Conservation (phyloP, 176 grass and related monocot genomes). For the Chrysopogon serrulatus region DNA sequence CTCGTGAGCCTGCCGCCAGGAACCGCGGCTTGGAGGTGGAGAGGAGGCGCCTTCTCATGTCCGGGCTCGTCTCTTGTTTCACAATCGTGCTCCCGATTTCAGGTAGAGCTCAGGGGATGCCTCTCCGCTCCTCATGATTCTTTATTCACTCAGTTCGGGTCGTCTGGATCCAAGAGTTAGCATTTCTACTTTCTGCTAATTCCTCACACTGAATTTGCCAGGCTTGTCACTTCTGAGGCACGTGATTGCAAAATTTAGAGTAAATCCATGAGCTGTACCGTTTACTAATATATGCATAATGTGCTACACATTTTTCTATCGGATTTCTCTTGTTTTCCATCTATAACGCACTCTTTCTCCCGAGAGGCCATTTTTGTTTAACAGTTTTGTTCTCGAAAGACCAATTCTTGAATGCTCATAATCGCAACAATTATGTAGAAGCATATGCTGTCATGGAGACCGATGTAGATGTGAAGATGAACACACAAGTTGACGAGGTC, state of each 20-base stretch:
- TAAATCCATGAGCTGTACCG: not conserved
- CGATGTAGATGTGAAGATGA: conserved; percentile 75
- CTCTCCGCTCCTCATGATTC: not conserved
- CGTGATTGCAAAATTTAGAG: not conserved
- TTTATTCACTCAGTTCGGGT: not conserved
- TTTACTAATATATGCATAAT: not conserved
- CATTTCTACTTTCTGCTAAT: not conserved
- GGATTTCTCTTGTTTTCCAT: not conserved
- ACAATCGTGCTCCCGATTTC: conserved; percentile 35
- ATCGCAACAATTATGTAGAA: conserved; percentile 37
- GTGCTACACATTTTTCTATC: not conserved
- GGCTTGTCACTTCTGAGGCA: not conserved
- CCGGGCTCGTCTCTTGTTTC: conserved; percentile 51
- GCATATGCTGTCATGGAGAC: conserved; percentile 49
- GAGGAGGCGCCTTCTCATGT: conserved; percentile 70
- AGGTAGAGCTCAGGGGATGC: conserved; percentile 15
- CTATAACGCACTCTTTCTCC: not conserved
- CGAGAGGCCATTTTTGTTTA: not conserved
- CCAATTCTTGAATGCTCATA: not conserved
- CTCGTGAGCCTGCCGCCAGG: conserved; percentile 4
- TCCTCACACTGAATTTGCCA: not conserved
- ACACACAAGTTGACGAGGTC: conserved; percentile 54
- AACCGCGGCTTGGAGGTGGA: conserved; percentile 37
- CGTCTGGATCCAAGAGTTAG: not conserved
- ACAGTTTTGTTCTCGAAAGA: not conserved